A percentile compares a stretch with the other conserved stretches of the same genome.
These are phyloP conservation scores for Collybiopsis confluens DNA, from an alignment of 768 basidiomycete genomes.

Conservation along the genomic window DNA sequence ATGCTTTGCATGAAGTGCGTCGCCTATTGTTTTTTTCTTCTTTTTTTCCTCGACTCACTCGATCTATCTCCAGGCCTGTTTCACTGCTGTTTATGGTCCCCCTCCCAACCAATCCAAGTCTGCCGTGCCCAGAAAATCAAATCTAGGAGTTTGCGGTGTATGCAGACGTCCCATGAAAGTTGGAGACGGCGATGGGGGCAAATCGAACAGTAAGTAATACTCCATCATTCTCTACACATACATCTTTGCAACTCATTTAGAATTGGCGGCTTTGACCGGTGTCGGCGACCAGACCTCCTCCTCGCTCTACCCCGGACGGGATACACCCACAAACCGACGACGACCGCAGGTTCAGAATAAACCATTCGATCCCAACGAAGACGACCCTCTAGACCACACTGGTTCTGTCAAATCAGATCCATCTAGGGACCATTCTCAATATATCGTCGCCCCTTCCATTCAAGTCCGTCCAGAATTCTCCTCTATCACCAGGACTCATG, in stretches of 20 bases:
- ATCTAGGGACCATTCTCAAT: slow-evolving; percentile 46
- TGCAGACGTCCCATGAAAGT: slow-evolving; percentile 97
- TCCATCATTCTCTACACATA: slow-evolving; percentile 7
- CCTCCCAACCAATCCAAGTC: slow-evolving; percentile 56
- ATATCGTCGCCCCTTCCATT: slow-evolving; percentile 89
- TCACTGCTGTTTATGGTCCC: slow-evolving; percentile 93
- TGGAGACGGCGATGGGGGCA: slow-evolving; percentile 79
- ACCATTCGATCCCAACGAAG: slow-evolving; percentile 71
- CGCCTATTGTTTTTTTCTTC: slow-evolving; percentile 7
- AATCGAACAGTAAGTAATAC: slow-evolving; percentile 75
- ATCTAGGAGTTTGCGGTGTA: slow-evolving; percentile 94
- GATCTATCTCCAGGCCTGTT: slow-evolving; percentile 70
- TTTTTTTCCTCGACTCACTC: slow-evolving; percentile 7
- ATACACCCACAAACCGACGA: slow-evolving; percentile 47
- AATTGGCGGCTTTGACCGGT: slow-evolving; percentile 91
- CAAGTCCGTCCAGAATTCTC: slow-evolving; percentile 92
- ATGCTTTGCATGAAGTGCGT: slow-evolving; percentile 89
- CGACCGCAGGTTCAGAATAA: slow-evolving; percentile 25
- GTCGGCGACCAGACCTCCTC: slow-evolving; percentile 63
- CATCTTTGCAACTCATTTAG: slow-evolving; percentile 34
- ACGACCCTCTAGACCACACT: slow-evolving; percentile 75
- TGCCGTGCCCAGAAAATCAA: slow-evolving; percentile 61
- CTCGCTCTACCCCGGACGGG: slow-evolving; percentile 65
- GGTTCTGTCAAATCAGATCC: slow-evolving; percentile 42
- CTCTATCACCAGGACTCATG: slow-evolving; percentile 65